phyloP scores from a whole-genome alignment of 1,284 basidiomycete genomes.

The Violaceomyces palustris region DNA sequence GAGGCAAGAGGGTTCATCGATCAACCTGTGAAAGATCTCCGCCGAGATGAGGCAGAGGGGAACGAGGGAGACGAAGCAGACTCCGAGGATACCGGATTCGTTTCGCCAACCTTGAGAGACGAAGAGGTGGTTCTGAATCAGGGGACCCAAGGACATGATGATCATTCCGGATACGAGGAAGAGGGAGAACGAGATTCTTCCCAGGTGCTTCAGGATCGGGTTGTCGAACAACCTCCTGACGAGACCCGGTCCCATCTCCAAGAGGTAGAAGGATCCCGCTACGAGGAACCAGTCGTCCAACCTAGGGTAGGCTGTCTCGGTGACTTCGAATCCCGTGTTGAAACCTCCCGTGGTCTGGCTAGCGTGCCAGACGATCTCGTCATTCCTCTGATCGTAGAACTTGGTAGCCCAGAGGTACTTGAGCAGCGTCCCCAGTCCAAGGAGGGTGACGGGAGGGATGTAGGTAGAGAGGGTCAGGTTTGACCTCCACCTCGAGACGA shows the following conservation, averaged over 20 bases:
- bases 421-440: conserved; percentile 27
- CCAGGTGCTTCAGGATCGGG: conserved; percentile 19
- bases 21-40: no score
- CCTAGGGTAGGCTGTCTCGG: conserved; percentile 29
- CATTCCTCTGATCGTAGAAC: no score
- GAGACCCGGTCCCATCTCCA: conserved; percentile 24
- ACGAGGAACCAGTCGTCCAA: conserved; percentile 38
- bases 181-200: conserved; percentile 31
- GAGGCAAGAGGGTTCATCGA: no score
- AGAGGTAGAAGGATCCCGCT: conserved; percentile 25
- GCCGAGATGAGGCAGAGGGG: no score
- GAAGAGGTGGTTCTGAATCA: conserved; percentile 21
- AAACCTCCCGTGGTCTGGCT: conserved; percentile 30
- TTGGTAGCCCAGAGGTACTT: conserved; percentile 36
- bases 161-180: conserved; percentile 32
- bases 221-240: conserved; percentile 21
- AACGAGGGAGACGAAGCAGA: no score
- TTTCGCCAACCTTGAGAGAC: conserved; percentile 14
- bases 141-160: conserved; percentile 31
- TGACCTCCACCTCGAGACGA: conserved; percentile 2
- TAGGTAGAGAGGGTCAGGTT: neutral
- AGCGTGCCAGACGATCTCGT: conserved; percentile 32
- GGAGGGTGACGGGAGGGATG: conserved; percentile 14
- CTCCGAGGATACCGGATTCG: no score
- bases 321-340: conserved; percentile 22